Evolutionary conservation across 2,329 filamentous ascomycete genomes (phyloP).

Genomic region (Aschersonia sp.): DNA sequence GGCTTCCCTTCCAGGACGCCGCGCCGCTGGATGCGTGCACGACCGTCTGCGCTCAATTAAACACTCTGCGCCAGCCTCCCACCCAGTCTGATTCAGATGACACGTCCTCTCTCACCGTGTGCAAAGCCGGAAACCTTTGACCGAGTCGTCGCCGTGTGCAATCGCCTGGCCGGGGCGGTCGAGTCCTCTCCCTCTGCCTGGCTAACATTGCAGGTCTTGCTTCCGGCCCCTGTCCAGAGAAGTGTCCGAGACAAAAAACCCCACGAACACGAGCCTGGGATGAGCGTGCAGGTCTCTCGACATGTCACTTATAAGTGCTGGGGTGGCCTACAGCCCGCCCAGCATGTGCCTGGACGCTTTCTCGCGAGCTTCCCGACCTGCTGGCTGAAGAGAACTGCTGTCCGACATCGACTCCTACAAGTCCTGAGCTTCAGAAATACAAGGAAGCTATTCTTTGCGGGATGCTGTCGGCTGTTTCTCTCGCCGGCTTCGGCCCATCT

Average conservation of each 20-base stretch:
- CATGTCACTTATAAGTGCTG: not conserved
- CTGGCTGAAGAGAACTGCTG: too few species aligned
- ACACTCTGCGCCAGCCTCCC: not conserved
- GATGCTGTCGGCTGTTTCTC: not conserved
- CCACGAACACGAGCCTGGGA: not conserved
- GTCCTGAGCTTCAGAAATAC: not conserved
- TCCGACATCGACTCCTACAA: not conserved
- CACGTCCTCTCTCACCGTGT: not conserved
- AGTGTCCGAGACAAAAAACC: not conserved
- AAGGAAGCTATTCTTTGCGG: not conserved
- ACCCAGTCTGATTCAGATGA: not conserved
- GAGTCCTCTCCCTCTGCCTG: too few species aligned
- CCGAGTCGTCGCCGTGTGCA: too few species aligned
- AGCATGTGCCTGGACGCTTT: not conserved
- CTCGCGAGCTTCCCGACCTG: not conserved
- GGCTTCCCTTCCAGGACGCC: too few species aligned
- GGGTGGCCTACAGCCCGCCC: not conserved
- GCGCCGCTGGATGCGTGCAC: not conserved
- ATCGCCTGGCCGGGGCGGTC: too few species aligned
- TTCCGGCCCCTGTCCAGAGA: not conserved
- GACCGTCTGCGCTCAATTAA: not conserved
- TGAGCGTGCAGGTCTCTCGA: not conserved
- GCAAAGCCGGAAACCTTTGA: too few species aligned
- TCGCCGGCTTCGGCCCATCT: not conserved
- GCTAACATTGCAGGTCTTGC: not conserved